Base-by-base conservation (phyloP, 23 red algal genomes). In the Gracilariopsis chorda region DNA sequence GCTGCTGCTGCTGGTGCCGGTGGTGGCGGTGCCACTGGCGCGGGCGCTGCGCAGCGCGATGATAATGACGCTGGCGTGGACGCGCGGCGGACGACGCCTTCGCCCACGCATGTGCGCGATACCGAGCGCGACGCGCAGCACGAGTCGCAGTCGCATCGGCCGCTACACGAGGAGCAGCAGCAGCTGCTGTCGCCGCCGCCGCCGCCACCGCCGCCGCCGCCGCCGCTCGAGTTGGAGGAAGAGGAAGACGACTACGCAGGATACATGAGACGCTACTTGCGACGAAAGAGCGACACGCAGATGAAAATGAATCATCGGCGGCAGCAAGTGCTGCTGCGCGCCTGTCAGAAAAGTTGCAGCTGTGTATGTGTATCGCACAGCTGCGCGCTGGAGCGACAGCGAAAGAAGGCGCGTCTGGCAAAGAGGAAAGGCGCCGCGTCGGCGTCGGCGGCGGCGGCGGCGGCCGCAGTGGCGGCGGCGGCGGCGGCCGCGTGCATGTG, bases 181-280 rank as follows among this genome's bases (percentile, higher is more conserved):
- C 67, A n/a, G 37, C 37, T 6, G 67, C 67, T 8, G 67, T 35
- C 17, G 67, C 37, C 3, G 67, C 67, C 4, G 67, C 67, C 16
- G 67, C 67, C 7, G 67, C 40, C 7, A 42, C 67, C 37, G 67
- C 67, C 5, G 67, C 67, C 37, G 25, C 39, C 39, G 67, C 67
- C 2, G 67, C 42, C 67, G 67, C 67, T 36, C 37, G 67, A 41
- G 6, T 36, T 45, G 7, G 37, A 23, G 3, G 67, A 73, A 2
- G 67, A 73, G 20, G 67, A 73, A 20, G 67, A 73, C n/a, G 67
- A 73, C 67, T 73, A 73, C 67, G 67, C 67, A 42, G 7, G 5
- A 21, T 73, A 73, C 37, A 9, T 73, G 67, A 36, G 67, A 6
- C 67, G 67, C 37, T 73, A 73, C 37, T 42, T 73, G 67, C 67